Base-by-base conservation (phyloP, 257 asterid species). In the Nicotiana attenuata region DNA sequence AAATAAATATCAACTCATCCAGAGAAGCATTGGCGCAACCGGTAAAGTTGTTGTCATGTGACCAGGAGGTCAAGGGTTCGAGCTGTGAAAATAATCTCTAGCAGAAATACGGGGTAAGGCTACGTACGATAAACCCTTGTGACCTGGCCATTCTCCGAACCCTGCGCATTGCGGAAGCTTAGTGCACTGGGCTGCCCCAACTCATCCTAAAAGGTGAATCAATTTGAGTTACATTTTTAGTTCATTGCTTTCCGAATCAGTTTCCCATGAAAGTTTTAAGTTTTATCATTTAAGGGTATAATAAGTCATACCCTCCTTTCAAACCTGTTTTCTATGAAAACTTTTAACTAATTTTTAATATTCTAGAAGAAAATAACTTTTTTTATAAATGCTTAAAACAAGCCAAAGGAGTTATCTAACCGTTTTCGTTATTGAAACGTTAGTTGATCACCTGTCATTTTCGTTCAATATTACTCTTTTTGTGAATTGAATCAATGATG, bases 61-160 rank as follows among this genome's bases (percentile, higher is more conserved):
- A 26, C 1, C 28, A 26, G 2, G 2, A 26, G 2, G 1, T 26
- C 2, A 26, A 0, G 28, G 28, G 28, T 55, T 55, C 19, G 8
- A 33, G 38, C 1, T 0, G 8, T 33, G 8, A 5, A 33, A 33
- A 1, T 5, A 33, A 0, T 1, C 7, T 33, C 38, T 33, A 0
- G 7, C 8, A 33, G 38, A 33, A 33, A 5, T 33, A 0, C 1
- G 0, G 8, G 38, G 1, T 33, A 33, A 33, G 1, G 8, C 0
- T 33, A 8, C 38, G 38, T 33, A 33, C 8, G 0, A 33, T 33
- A 5, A 33, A 33, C 38, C 1, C 8, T 33, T 33, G 1, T 1
- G 0, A 0, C 5, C 7, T 0, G 38, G 8, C 0, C 8, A 0
- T 33, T 33, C 7, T 33, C 38, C 38, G 1, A 0, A 5, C 7